These are phyloP conservation scores for Plasmopara muralis DNA, from an alignment of 352 stramenopile genomes.

Conservation along the genomic window DNA sequence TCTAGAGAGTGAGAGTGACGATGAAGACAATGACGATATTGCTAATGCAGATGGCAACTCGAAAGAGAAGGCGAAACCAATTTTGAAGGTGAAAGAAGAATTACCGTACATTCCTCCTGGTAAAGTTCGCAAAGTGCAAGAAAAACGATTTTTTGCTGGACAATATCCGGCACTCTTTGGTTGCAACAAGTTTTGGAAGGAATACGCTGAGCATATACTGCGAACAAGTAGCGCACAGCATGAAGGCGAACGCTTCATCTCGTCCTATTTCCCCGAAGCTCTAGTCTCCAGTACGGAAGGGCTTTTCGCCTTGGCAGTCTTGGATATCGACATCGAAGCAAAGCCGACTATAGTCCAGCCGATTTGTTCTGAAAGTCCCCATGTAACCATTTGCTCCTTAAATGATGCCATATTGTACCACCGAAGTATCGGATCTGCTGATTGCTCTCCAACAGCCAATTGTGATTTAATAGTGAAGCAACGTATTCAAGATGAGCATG, in stretches of 20 bases:
- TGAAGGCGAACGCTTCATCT: no score
- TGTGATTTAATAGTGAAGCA: slow-evolving; percentile 47
- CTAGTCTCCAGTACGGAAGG: slow-evolving; percentile 38
- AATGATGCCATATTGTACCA: slow-evolving; percentile 41
- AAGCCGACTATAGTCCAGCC: slow-evolving; percentile 12
- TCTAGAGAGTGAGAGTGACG: no score
- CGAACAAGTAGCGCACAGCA: no score
- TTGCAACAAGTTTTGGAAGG: no score
- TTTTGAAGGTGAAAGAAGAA: slow-evolving; percentile 17
- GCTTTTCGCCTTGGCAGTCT: slow-evolving; percentile 45
- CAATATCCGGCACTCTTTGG: slow-evolving; percentile 36
- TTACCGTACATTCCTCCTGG: slow-evolving; percentile 32
- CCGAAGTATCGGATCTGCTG: slow-evolving; percentile 31
- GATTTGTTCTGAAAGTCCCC: no score
- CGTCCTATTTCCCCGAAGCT: slow-evolving; percentile 5
- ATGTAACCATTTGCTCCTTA: no score
- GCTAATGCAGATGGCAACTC: no score
- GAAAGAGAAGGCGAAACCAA: slow-evolving; percentile 11
- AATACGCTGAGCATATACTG: no score
- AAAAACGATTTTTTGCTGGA: slow-evolving; percentile 29
- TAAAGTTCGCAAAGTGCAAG: slow-evolving; percentile 39
- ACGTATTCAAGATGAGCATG: slow-evolving; percentile 27
- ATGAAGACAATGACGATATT: no score
- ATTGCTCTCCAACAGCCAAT: slow-evolving; percentile 22
- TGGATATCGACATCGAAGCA: slow-evolving; percentile 32